Percentiles rank a stretch among this genome's conserved stretches.
Evolutionary conservation across 306 rosid genomes (phyloP).

Genomic region (Cucumis melo): DNA sequence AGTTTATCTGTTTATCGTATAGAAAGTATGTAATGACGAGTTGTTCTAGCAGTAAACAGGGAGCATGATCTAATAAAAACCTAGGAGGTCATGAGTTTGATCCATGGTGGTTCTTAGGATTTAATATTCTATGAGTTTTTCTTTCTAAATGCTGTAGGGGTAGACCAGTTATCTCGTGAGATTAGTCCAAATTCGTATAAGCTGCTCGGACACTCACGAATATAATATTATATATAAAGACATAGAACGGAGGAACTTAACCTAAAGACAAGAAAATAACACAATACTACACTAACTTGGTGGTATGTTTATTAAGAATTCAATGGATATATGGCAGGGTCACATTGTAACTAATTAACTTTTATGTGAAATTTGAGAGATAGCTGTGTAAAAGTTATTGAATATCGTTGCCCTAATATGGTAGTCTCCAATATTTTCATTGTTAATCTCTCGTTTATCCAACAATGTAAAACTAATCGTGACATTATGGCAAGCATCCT

Average conservation of each 20-base stretch:
- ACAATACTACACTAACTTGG: not conserved
- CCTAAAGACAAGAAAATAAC: not conserved
- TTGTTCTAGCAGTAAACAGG: too few relatives aligned
- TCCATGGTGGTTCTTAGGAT: too few relatives aligned
- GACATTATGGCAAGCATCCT: not conserved
- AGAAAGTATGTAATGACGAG: too few relatives aligned
- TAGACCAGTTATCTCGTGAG: too few relatives aligned
- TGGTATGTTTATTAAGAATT: not conserved
- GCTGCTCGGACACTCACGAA: too few relatives aligned
- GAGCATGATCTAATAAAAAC: too few relatives aligned
- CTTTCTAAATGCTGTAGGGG: too few relatives aligned
- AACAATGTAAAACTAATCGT: not conserved
- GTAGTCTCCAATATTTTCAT: not conserved
- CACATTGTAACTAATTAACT: not conserved
- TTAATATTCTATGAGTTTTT: too few relatives aligned
- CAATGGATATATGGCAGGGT: not conserved
- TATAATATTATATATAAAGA: too few relatives aligned
- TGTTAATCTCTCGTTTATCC: not conserved
- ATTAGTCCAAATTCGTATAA: too few relatives aligned
- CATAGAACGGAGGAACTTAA: not conserved
- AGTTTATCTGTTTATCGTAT: slow-evolving; percentile 12
- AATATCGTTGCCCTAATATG: not conserved
- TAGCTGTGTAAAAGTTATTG: not conserved
- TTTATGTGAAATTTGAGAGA: not conserved
- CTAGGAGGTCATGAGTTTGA: too few relatives aligned